These are phyloP conservation scores for Scenedesmus sp. DNA, from an alignment of 163 green algal genomes.

Conservation along the genomic window DNA sequence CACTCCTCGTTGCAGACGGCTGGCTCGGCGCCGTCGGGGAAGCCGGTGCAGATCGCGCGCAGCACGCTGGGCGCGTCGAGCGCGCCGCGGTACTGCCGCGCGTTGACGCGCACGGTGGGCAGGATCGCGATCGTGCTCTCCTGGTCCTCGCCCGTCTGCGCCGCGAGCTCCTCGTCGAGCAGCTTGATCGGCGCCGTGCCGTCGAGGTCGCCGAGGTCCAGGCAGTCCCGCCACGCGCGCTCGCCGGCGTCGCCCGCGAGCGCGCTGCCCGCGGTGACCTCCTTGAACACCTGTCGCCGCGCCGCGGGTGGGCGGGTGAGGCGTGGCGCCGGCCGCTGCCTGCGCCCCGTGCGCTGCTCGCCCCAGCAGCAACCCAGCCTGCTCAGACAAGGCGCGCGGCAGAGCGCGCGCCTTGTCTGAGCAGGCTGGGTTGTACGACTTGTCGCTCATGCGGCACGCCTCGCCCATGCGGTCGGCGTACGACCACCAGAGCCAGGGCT, in stretches of 20 bases:
- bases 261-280: background rate
- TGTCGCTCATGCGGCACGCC: conserved; percentile 76
- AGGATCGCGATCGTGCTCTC: conserved; percentile 80
- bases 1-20: conserved; percentile 71
- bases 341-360: no score
- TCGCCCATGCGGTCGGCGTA: conserved; percentile 79
- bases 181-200: conserved; percentile 54
- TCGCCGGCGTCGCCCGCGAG: conserved; percentile 18
- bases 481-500: conserved; percentile 85
- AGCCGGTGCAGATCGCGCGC: conserved; percentile 88
- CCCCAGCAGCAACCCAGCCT: no score
- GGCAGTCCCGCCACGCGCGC: conserved; percentile 49
- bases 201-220: conserved; percentile 44
- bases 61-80: conserved; percentile 74
- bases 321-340: no score
- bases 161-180: conserved; percentile 77
- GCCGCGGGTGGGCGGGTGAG: no score
- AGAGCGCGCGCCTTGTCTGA: conserved; percentile 61
- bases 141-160: conserved; percentile 59
- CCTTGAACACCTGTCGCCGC: conserved; percentile 31
- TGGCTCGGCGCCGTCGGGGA: conserved; percentile 73
- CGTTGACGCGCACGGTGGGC: conserved; percentile 85
- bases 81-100: conserved; percentile 86
- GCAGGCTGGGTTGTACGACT: conserved; percentile 81
- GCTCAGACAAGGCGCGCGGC: no score